A percentile compares a stretch with the other conserved stretches of the same genome.
Evolutionary conservation across 2,329 filamentous ascomycete genomes (phyloP).

Genomic region (Sporothrix pseudoabietina): DNA sequence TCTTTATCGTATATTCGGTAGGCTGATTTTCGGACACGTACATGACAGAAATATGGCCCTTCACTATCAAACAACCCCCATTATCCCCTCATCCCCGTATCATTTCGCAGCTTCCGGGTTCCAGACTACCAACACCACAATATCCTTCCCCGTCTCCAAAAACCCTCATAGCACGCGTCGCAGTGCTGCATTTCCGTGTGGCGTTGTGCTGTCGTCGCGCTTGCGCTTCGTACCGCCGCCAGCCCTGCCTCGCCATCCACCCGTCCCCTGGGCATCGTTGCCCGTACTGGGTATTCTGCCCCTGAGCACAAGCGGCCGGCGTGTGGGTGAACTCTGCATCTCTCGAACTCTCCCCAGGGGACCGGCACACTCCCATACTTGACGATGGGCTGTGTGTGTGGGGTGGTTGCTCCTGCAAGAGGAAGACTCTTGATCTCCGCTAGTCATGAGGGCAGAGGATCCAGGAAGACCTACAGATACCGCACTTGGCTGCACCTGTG

Average conservation of each 20-base stretch:
- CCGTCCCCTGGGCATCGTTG: neutral
- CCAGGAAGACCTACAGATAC: neutral
- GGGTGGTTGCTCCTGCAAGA: neutral
- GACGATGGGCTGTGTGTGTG: neutral
- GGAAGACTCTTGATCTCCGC: neutral
- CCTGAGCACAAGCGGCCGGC: neutral
- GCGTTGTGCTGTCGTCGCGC: slow-evolving; percentile 10
- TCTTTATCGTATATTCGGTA: neutral
- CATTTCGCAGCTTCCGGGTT: neutral
- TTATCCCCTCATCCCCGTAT: neutral
- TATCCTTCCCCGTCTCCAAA: neutral
- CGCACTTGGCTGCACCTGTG: neutral
- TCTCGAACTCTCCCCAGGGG: neutral
- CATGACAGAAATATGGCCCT: neutral
- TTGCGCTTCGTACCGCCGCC: slow-evolving; percentile 18
- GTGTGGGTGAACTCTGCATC: neutral
- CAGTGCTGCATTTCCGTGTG: neutral
- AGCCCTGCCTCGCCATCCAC: neutral
- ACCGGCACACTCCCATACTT: neutral
- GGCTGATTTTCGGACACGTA: neutral
- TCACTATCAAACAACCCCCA: neutral
- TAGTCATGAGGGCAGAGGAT: neutral
- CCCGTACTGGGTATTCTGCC: neutral
- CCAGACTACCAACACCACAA: neutral
- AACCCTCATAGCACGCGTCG: neutral